Base-by-base conservation (phyloP, 768 basidiomycete species). In the Suillus subluteus region DNA sequence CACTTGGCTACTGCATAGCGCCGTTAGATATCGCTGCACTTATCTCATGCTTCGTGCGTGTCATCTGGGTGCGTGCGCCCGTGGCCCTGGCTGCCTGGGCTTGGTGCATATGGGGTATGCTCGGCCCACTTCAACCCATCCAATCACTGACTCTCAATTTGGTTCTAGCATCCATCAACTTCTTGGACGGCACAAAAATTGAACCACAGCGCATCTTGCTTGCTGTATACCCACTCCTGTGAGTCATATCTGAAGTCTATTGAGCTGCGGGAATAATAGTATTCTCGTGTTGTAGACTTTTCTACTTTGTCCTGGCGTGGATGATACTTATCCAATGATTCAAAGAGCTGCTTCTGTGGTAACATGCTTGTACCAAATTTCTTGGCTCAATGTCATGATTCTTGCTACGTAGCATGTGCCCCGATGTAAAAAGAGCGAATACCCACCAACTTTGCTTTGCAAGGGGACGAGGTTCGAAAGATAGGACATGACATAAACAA, bases 81-180 rank as follows among this genome's bases (percentile, higher is more conserved):
- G 78, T 99, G 38, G 91, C 95, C 55, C 76, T 97, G 35, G 83
- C 89, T 23, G 92, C 94, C 15, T 97, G 95, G 91, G 95, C 85
- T 44, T 99, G 97, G 97, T 94, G 91, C 76, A 92, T 98, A 66
- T 99, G 96, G 95, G 97, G 96, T 98, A 73, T 66, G 87, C 77
- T n/a, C 52, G 12, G 52, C 26, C 38, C 26, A 37, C 43, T 66
- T 56, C 50, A 15, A 26, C 55, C 38, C 32, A 44, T 32, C 62
- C 35, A 38, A 48, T 41, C 7, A 18, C 70, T 71, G 11, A 68
- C 56, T 32, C 26, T 12, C 30, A 50, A 35, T 15, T 59, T 58
- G 32, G 11, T 16, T 26, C 23, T 61, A 98, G 96, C 96, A 2
- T 92, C 95, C 23, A 91, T 97, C 59, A 97, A 97, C 78, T 98